Evolutionary conservation across 2,329 filamentous ascomycete species (phyloP).

Genomic region (Fusarium torreyae): DNA sequence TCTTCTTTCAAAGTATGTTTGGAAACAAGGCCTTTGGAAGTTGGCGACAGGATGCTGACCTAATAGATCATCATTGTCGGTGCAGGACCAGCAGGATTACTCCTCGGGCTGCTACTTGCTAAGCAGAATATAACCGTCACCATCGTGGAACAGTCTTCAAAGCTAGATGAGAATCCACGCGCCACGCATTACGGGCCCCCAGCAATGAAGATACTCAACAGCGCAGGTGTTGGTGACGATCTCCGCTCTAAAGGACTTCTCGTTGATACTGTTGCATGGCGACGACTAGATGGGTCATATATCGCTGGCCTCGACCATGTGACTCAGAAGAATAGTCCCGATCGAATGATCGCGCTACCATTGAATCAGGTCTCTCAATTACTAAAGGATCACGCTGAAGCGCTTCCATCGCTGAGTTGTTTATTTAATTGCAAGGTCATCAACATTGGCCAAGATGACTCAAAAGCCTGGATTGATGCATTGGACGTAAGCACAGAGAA

Average conservation of each 20-base stretch:
- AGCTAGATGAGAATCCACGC: conserved; percentile 26
- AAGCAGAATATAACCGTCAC: conserved; percentile 9
- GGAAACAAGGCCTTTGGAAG: no score
- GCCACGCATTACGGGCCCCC: conserved; percentile 28
- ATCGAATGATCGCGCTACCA: conserved; percentile 17
- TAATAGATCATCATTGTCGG: conserved; percentile 11
- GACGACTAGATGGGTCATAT: conserved; percentile 12
- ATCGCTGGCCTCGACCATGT: conserved; percentile 5
- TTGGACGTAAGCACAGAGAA: conserved; percentile 50
- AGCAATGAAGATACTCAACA: conserved; percentile 12
- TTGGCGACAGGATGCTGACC: no score
- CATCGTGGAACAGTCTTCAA: conserved; percentile 8
- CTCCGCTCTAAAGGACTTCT: conserved; percentile 19
- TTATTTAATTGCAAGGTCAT: conserved; percentile 16
- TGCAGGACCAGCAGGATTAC: conserved; percentile 19
- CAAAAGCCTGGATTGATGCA: conserved; percentile 61
- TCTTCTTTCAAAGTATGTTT: no score
- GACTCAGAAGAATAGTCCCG: not conserved
- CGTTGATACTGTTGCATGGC: conserved; percentile 14
- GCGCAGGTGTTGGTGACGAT: conserved; percentile 22
- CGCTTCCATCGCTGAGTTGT: conserved; percentile 59
- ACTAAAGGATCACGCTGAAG: not conserved
- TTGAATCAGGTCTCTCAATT: conserved; percentile 11
- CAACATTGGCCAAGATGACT: conserved; percentile 61
- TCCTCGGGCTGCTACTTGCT: conserved; percentile 23